Evolutionary conservation across 2,329 filamentous ascomycete species (phyloP).

Genomic region (Chaetothyriales sp.): DNA sequence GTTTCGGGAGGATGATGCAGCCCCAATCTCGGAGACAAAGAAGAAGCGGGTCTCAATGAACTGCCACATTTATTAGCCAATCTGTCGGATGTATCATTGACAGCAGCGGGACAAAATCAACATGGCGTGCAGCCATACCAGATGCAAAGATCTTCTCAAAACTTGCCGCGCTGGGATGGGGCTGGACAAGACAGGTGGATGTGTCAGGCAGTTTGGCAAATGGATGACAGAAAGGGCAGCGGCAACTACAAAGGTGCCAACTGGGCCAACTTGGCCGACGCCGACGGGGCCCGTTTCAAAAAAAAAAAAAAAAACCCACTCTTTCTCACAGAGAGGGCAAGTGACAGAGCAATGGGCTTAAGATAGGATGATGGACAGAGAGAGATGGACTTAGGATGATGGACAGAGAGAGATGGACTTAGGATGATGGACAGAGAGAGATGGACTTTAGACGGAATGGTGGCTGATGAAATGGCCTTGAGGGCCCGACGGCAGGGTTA

Average conservation of each 20-base stretch:
- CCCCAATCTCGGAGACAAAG: constrained; percentile 21
- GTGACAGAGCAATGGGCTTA: background rate
- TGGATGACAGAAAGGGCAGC: background rate
- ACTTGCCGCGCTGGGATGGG: background rate
- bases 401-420: background rate
- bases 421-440: background rate
- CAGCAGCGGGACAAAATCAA: background rate
- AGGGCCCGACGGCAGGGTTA: background rate
- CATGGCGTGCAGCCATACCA: background rate
- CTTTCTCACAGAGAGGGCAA: too few relatives aligned
- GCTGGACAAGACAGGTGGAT: background rate
- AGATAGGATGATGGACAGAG: background rate
- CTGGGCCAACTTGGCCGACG: background rate
- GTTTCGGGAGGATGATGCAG: constrained; percentile 22
- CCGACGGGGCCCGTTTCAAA: background rate
- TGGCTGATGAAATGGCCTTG: background rate
- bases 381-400: too few relatives aligned
- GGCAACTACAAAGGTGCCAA: background rate
- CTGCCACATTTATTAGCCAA: constrained; percentile 27
- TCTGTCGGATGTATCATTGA: constrained; percentile 7
- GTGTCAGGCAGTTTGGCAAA: constrained; percentile 1
- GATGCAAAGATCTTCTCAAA: background rate
- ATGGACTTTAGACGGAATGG: background rate
- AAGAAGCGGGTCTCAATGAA: constrained; percentile 24
- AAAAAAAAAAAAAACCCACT: too few relatives aligned